Conservation (phyloP, 1,284 basidiomycete species). For the Apiotrichum porosum region DNA sequence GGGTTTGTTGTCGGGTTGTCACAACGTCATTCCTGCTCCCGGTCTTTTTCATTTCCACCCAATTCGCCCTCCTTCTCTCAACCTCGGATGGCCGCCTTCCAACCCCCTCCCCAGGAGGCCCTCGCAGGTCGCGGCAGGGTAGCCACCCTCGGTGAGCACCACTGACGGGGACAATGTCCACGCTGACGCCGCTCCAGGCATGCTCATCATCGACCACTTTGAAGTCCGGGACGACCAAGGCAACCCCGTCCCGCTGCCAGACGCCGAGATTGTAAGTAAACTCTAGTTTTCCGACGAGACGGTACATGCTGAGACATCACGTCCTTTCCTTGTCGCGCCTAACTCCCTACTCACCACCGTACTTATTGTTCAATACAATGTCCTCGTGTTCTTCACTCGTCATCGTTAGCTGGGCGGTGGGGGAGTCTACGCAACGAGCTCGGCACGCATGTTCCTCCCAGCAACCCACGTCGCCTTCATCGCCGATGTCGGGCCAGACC, state of each 20-base stretch:
- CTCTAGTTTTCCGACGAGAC: no score
- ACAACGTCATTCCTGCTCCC: no score
- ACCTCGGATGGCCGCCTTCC: neutral
- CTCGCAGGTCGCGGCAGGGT: constrained; percentile 11
- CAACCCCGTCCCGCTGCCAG: constrained; percentile 50
- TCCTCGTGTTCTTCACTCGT: no score
- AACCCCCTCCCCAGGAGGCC: neutral
- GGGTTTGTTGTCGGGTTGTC: no score
- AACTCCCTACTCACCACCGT: no score
- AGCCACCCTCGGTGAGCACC: constrained; percentile 12
- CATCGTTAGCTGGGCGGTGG: constrained; percentile 93
- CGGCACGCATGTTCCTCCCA: constrained; percentile 26
- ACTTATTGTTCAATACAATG: no score
- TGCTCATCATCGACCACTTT: constrained; percentile 86
- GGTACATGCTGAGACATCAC: no score
- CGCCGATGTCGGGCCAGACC: constrained; percentile 76
- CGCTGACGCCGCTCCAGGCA: constrained; percentile 56
- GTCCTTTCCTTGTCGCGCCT: no score
- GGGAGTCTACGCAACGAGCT: constrained; percentile 59
- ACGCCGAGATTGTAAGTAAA: constrained; percentile 31
- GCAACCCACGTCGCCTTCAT: constrained; percentile 65
- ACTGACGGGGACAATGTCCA: no score
- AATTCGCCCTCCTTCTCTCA: neutral
- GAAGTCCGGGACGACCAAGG: constrained; percentile 59
- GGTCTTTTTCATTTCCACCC: neutral